Percentiles rank a stretch among this genome's conserved stretches.
Conservation (phyloP, 164 flowering plant genomes). For the Vitis rupestris region DNA sequence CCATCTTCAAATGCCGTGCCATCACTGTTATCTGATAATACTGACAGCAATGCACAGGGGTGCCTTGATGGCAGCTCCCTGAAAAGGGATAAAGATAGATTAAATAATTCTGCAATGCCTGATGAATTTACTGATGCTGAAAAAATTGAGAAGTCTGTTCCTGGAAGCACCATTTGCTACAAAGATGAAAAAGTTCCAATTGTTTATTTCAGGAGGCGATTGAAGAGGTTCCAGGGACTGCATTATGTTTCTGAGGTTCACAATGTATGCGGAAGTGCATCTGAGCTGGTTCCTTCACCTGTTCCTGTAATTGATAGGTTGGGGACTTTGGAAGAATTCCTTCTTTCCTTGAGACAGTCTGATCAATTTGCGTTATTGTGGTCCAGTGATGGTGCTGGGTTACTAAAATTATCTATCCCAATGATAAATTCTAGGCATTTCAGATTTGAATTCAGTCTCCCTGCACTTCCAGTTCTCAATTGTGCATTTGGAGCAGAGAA, state of each 20-base stretch:
- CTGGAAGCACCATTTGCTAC: constrained; percentile 15
- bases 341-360: constrained; percentile 11
- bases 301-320: constrained; percentile 21
- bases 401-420: constrained; percentile 26
- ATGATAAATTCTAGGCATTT: constrained; percentile 26
- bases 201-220: constrained; percentile 79
- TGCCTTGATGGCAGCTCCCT: constrained; percentile 18
- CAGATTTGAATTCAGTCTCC: constrained; percentile 35
- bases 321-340: constrained; percentile 19
- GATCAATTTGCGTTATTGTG: constrained; percentile 21
- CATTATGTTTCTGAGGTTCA: constrained; percentile 12
- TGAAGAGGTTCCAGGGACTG: constrained; percentile 24
- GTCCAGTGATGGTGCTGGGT: constrained; percentile 29
- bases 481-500: constrained; percentile 19
- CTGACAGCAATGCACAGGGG: constrained; percentile 14
- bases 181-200: constrained; percentile 36
- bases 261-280: constrained; percentile 16
- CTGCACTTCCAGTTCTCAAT: constrained; percentile 17
- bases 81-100: constrained; percentile 13
- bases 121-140: constrained; percentile 20
- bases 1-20: constrained; percentile 7
- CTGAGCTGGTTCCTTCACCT: constrained; percentile 25
- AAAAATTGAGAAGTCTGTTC: constrained; percentile 23
- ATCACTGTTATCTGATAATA: constrained; percentile 23
- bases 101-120: constrained; percentile 12